Conservation (phyloP, 2,329 filamentous ascomycete species). For the Setomelanomma holmii region DNA sequence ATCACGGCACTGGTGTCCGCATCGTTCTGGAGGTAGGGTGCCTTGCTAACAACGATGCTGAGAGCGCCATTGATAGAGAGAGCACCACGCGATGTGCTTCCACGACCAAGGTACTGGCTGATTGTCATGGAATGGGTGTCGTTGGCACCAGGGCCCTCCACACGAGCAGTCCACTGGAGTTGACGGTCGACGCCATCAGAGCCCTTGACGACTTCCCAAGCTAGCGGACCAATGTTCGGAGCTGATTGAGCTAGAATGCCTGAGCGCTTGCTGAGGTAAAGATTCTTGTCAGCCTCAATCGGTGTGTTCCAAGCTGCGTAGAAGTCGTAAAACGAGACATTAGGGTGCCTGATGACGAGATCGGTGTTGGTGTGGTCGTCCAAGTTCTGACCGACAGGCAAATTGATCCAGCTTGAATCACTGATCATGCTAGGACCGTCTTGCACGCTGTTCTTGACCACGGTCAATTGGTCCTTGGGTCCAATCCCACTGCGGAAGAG, state of each 20-base stretch:
- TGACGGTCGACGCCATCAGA: conserved; percentile 67
- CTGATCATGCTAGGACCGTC: conserved; percentile 55
- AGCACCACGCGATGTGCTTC: conserved; percentile 66
- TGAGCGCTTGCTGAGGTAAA: conserved; percentile 56
- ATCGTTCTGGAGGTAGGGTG: conserved; percentile 65
- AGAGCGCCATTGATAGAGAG: conserved; percentile 67
- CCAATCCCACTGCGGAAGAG: conserved; percentile 75
- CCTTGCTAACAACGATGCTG: conserved; percentile 64
- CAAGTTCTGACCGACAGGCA: conserved; percentile 60
- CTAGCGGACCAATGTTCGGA: conserved; percentile 69
- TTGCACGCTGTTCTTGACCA: conserved; percentile 52
- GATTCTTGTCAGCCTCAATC: conserved; percentile 48
- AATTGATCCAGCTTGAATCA: conserved; percentile 57
- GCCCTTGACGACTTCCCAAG: conserved; percentile 65
- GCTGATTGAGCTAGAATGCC: conserved; percentile 70
- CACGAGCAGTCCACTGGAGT: conserved; percentile 71
- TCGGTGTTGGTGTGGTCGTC: conserved; percentile 66
- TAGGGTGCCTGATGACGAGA: conserved; percentile 59
- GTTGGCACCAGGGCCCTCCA: conserved; percentile 61
- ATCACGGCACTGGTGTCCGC: conserved; percentile 70
- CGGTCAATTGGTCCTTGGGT: conserved; percentile 57
- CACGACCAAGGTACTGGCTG: conserved; percentile 68
- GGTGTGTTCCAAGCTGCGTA: conserved; percentile 64
- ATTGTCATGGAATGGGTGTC: conserved; percentile 52
- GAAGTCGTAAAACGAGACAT: conserved; percentile 69